Base-by-base conservation (phyloP, 2,329 filamentous ascomycete species). In the Claviceps digitariae region DNA sequence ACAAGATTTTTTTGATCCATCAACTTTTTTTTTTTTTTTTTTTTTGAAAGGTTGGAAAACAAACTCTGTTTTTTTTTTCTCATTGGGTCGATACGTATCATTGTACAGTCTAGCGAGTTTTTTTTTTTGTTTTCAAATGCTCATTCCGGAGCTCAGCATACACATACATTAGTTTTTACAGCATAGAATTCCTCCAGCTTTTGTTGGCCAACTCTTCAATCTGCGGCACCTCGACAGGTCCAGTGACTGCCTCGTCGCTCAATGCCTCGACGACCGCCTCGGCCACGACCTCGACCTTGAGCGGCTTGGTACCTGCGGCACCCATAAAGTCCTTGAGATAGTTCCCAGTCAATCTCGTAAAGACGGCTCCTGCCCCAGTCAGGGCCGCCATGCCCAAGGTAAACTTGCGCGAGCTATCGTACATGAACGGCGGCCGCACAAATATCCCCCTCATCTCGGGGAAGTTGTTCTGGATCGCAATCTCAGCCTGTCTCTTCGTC, bases 401-500 rank as follows among this genome's bases (percentile, higher is more conserved):
- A 60, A 96, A 78, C 17, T 82, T 79, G 56, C 93, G 79, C 55
- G 84, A 89, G 52, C 75, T 78, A 66, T 97, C 93, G 69, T 91
- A 98, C 74, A 98, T 75, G 69, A 98, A 93, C 0, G 86, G 86
- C 12, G 91, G 82, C 31, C 93, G 78, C 52, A 95, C 70, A 67
- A 96, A 97, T 56, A 97, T 73, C 57, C 79, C 82, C 21, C 93
- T 80, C 78, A 94, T 82, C 27, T 74, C 67, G 0, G 87, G 86
- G 61, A 95, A 90, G 58, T 81, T 78, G 52, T 75, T 78, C 34
- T 82, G 72, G 61, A 96, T 88, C 27, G 82, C 77, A 54, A 74
- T 78, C 71, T 98, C 93, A 8, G 93, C 93, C 66, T 95, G 87
- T 57, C 93, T 76, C 72, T 98, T 98, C 15, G 91, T 96, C 40